phyloP scores from a whole-genome alignment of 1,284 basidiomycete species.

The Phenoliferia sp. region DNA sequence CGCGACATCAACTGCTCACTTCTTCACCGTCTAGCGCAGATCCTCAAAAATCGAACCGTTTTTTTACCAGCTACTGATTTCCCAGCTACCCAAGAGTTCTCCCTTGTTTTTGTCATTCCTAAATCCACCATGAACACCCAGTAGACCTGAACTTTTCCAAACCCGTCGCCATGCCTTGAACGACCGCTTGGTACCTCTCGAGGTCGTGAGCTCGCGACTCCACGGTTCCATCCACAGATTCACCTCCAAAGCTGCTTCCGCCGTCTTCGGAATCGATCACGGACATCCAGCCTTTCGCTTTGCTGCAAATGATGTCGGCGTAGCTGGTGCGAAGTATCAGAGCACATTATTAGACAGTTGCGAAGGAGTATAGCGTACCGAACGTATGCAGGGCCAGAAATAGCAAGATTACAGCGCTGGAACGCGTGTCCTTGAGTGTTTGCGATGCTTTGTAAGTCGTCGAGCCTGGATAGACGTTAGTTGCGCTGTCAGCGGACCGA shows the following conservation, averaged over 20 bases:
- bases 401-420: constrained; percentile 11
- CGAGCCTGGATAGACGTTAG: neutral
- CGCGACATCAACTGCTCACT: too few relatives aligned
- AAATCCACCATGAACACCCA: neutral
- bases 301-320: constrained; percentile 8
- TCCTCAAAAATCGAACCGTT: too few relatives aligned
- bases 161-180: neutral
- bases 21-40: too few relatives aligned
- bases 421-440: neutral
- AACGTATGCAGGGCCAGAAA: constrained; percentile 7
- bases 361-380: neutral
- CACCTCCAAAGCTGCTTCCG: neutral
- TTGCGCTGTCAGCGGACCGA: too few relatives aligned
- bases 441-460: constrained; percentile 1
- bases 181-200: neutral
- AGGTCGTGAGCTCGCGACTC: neutral
- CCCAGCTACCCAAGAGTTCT: too few relatives aligned
- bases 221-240: neutral
- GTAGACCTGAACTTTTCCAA: neutral
- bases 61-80: too few relatives aligned
- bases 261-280: neutral
- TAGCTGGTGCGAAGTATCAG: neutral
- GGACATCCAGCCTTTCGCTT: neutral
- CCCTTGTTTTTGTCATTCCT: neutral
- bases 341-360: neutral